Evolutionary conservation across 2,329 filamentous ascomycete species (phyloP), one percentile per base, ranked within the genome.

Genomic region (Bipolaris gigantea): DNA sequence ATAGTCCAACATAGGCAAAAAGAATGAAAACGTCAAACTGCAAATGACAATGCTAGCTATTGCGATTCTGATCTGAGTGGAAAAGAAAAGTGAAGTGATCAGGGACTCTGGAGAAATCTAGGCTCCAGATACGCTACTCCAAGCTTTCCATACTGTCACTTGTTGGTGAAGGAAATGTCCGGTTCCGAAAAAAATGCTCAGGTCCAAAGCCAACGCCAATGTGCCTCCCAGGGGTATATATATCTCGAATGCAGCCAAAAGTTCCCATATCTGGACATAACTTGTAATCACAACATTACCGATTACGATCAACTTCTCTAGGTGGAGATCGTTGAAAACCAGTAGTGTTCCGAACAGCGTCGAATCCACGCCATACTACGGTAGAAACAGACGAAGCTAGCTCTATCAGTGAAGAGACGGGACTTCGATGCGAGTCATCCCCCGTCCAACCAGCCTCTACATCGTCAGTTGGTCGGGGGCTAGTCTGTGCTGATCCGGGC

Each of bases 341-440:
- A 27, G 69, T 61, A 3, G 64, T 65, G 35, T 55, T 63, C 33
- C 71, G 63, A 7, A 73, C 64, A 8, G 66, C 70, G 30, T 72
- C 70, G 1, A 74, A 59, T 21, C 72, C 70, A 19, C 71, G 59
- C 72, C 72, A 73, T 15, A 74, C 72, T 4, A 70, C 66, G 1
- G 70, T 73, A 1, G 63, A 65, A 11, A 73, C 70, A 18, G 69
- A 69, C 1, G 69, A 71, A 35, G 68, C 68, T 33, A 73, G 50
- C 5, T 71, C 66, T 11, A 69, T 62, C 13, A 70, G 48, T 8
- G 70, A 73, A 15, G 49, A 67, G 25, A 64, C 64, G 1, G 65
- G 33, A 27, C 43, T 46, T 65, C 62, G 13, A 48, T 16, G 6
- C 10, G 77, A 60, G 52, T 81, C 79, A 3, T 71, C 72, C 30